Evolutionary conservation across 805 yeast genomes (phyloP).

Genomic region (Myxozyma vanderwaltii): DNA sequence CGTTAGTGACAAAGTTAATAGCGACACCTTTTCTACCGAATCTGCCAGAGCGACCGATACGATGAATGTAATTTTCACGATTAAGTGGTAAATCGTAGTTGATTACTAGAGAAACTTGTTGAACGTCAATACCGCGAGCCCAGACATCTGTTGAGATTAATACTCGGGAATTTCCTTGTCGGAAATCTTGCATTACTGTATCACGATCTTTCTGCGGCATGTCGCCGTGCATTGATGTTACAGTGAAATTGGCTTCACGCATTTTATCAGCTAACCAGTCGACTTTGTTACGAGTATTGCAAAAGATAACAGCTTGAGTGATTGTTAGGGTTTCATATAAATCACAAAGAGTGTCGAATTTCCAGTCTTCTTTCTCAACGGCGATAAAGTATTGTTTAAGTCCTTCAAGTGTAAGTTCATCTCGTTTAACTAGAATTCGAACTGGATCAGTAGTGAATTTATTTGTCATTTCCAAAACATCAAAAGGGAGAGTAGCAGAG

Average conservation of each 20-base stretch:
- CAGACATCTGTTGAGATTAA: constrained; percentile 91
- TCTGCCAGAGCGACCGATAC: constrained; percentile 98
- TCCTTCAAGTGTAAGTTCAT: constrained; percentile 91
- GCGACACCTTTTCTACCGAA: constrained; percentile 99
- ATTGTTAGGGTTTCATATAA: constrained; percentile 91
- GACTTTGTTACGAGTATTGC: constrained; percentile 95
- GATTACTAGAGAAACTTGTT: constrained; percentile 92
- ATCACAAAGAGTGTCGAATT: constrained; percentile 92
- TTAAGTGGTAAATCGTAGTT: constrained; percentile 90
- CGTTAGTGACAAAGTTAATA: constrained; percentile 84
- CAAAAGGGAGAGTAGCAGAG: constrained; percentile 92
- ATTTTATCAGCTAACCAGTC: constrained; percentile 81
- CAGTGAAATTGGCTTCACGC: constrained; percentile 80
- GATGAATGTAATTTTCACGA: constrained; percentile 92
- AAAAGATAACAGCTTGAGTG: constrained; percentile 97
- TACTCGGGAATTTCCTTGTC: constrained; percentile 91
- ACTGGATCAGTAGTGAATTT: constrained; percentile 96
- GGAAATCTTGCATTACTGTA: constrained; percentile 90
- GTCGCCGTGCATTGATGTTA: constrained; percentile 94
- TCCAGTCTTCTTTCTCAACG: constrained; percentile 91
- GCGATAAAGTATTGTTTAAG: constrained; percentile 88
- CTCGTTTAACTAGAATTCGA: constrained; percentile 89
- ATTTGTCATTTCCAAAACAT: constrained; percentile 85
- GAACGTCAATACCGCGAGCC: constrained; percentile 98
- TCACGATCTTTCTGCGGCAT: constrained; percentile 94